Percentiles rank a stretch among this genome's conserved stretches.
These are phyloP conservation scores for Prinsepia uniflora DNA, from an alignment of 306 rosid genomes.

Conservation along the genomic window DNA sequence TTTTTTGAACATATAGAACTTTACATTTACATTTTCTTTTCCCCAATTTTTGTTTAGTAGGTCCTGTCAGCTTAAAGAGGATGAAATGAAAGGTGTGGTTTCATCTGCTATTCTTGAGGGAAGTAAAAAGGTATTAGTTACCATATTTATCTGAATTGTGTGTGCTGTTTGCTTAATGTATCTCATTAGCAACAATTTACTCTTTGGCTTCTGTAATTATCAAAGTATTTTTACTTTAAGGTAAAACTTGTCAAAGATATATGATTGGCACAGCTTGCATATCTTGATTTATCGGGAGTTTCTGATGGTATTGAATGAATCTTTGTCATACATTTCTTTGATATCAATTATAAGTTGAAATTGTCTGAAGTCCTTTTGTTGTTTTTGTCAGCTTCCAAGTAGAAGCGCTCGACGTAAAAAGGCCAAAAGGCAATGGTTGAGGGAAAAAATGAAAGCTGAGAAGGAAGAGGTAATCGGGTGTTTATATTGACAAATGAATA, in stretches of 20 bases:
- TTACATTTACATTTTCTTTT: background rate
- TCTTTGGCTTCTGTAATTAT: background rate
- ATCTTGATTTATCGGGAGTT: background rate
- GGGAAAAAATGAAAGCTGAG: conserved; percentile 53
- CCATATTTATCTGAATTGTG: conserved; percentile 17
- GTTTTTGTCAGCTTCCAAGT: conserved; percentile 56
- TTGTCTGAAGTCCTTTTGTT: background rate
- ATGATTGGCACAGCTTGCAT: background rate
- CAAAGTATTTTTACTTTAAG: background rate
- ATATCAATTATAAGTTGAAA: background rate
- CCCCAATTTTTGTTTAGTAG: conserved; percentile 34
- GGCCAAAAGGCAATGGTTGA: conserved; percentile 74
- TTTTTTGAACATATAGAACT: background rate
- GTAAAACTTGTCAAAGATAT: conserved; percentile 3
- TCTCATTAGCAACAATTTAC: background rate
- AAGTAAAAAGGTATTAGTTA: conserved; percentile 54
- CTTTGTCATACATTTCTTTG: background rate
- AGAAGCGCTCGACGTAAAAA: conserved; percentile 90
- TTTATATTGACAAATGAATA: conserved; percentile 12
- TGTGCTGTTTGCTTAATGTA: background rate
- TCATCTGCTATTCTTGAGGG: conserved; percentile 29
- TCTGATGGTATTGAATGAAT: background rate
- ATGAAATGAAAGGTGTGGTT: conserved; percentile 30
- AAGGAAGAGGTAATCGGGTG: conserved; percentile 53
- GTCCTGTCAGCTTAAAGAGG: conserved; percentile 48